Percentiles rank a stretch among this genome's conserved stretches.
These are phyloP conservation scores for Sugiyamaella mastotermitis DNA, from an alignment of 805 yeast species.

Conservation along the genomic window DNA sequence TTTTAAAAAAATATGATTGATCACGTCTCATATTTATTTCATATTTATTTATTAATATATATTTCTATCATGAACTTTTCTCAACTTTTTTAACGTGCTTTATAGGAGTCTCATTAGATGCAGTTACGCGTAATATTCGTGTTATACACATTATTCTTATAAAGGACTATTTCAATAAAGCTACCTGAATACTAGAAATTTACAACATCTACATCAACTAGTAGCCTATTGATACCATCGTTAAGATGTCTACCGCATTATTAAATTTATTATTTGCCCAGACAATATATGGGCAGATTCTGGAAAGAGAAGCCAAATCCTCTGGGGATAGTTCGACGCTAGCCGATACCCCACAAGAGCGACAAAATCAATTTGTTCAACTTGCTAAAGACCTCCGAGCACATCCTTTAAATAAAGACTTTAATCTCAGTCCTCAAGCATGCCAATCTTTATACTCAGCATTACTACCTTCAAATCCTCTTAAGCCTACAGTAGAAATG, in stretches of 20 bases:
- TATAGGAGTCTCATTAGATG: no score
- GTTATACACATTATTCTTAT: no score
- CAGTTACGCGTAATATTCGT: no score
- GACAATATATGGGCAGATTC: conserved; percentile 19
- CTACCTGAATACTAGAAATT: no score
- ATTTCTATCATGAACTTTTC: no score
- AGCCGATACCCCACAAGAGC: conserved; percentile 2
- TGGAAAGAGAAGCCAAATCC: conserved; percentile 1
- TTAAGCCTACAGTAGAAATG: conserved; percentile 16
- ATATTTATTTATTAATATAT: no score
- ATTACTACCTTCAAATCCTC: conserved; percentile 17
- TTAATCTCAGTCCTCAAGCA: conserved; percentile 19
- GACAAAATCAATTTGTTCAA: conserved; percentile 11
- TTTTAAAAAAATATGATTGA: no score
- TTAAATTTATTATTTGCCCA: conserved; percentile 24
- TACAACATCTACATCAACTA: no score
- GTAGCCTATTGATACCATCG: no score
- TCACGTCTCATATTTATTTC: no score
- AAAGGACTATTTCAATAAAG: no score
- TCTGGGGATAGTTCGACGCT: not conserved
- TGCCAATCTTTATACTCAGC: conserved; percentile 22
- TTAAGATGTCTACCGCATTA: conserved; percentile 24
- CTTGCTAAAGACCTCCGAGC: conserved; percentile 16
- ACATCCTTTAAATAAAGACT: conserved; percentile 21
- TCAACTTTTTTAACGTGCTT: no score